phyloP scores from a whole-genome alignment of 2,329 filamentous ascomycete genomes.

The Fusarium sp. region DNA sequence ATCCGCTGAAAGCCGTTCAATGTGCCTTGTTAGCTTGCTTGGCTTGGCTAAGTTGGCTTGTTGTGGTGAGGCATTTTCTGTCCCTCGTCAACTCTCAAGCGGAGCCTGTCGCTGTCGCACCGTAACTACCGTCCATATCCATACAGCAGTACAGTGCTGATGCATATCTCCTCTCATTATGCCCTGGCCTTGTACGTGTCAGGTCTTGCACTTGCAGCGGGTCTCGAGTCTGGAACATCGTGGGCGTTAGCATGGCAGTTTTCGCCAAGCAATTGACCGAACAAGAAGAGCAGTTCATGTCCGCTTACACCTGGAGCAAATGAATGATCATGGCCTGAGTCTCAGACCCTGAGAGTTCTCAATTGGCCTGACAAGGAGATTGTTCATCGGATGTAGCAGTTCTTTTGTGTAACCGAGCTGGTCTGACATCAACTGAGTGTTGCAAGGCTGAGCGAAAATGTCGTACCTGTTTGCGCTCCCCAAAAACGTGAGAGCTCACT shows the following conservation, averaged over 20 bases:
- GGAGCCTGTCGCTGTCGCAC: conserved; percentile 25
- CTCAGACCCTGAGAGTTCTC: background rate
- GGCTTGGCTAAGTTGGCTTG: conserved; percentile 1
- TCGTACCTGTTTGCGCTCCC: background rate
- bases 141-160: conserved; percentile 1
- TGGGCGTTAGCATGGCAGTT: conserved; percentile 24
- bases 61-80: conserved; percentile 42
- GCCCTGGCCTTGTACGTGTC: conserved; percentile 18
- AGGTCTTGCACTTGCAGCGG: conserved; percentile 29
- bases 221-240: conserved; percentile 40
- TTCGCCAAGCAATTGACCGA: conserved; percentile 33
- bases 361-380: background rate
- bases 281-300: conserved; percentile 33
- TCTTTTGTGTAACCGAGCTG: conserved; percentile 12
- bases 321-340: background rate
- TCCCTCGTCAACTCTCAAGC: conserved; percentile 26
- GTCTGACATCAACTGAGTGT: background rate
- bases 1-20: conserved; percentile 30
- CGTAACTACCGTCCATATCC: conserved; percentile 23
- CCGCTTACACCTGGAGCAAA: conserved; percentile 3
- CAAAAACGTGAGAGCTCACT: conserved; percentile 6
- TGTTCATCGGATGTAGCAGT: conserved; percentile 15
- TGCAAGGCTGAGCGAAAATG: background rate
- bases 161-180: conserved; percentile 3
- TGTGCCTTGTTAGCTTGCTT: background rate